Percentiles rank a stretch among this genome's conserved stretches.
phyloP scores from a whole-genome alignment of 2,329 filamentous ascomycete species.

The Hymenoscyphus fraxineus region DNA sequence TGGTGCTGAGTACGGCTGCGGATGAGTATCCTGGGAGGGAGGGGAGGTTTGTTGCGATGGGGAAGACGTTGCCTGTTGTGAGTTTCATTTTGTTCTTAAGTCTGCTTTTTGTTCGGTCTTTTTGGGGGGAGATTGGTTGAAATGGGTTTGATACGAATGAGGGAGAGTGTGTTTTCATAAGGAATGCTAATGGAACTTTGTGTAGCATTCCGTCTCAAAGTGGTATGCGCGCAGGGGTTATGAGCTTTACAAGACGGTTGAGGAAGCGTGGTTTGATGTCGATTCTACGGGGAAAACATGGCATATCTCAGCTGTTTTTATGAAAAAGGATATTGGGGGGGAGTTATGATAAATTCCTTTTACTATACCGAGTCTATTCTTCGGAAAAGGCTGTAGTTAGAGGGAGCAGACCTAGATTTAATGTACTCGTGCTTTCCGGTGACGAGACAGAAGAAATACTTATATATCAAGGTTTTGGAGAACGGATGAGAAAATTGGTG shows the following conservation, averaged over 20 bases:
- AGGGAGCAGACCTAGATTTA: no score
- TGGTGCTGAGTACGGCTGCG: constrained; percentile 18
- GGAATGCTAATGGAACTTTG: not conserved
- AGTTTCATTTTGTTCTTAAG: not conserved
- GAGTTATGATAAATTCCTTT: not conserved
- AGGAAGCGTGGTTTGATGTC: constrained; percentile 18
- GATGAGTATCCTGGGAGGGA: constrained; percentile 16
- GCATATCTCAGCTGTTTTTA: constrained; percentile 22
- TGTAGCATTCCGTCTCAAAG: constrained; percentile 21
- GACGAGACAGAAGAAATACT: no score
- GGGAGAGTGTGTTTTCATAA: not conserved
- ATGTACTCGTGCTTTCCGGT: no score
- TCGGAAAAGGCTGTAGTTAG: no score
- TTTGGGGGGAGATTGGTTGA: not conserved
- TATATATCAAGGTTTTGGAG: no score
- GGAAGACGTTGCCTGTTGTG: constrained; percentile 10
- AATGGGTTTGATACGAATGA: not conserved
- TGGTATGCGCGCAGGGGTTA: constrained; percentile 32
- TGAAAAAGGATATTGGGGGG: constrained; percentile 26
- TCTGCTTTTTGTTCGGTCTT: not conserved
- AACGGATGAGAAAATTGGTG: no score
- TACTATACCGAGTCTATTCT: no score
- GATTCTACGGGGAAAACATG: constrained; percentile 22
- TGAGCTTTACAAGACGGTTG: constrained; percentile 18
- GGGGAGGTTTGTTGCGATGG: constrained; percentile 17